Evolutionary conservation across 768 basidiomycete genomes (phyloP), one percentile per base, ranked within the genome.

Genomic region (Psilocybe tampanensis): DNA sequence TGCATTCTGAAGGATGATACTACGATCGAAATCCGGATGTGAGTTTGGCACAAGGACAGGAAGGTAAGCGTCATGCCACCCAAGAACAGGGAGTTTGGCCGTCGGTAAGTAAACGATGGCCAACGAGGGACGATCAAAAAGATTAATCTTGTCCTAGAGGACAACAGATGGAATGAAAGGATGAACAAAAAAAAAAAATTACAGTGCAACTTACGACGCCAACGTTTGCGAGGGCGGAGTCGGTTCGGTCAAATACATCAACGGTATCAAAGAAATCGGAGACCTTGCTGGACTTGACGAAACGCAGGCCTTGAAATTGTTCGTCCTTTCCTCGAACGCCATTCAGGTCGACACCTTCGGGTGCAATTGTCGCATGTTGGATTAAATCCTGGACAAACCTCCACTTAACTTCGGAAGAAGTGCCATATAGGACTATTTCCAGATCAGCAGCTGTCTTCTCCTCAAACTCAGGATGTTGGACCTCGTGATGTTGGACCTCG

Each of bases 61-160:
- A 49, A 92, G 79, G 70, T 86, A 88, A 17, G 73, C 66, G 43
- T 70, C 72, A 61, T 80, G 79, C 52, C 72, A 70, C 11, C 72
- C 65, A 29, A 77, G 62, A 47, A 61, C 53, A n/a, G 69, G 70
- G 44, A 75, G 67, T 55, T 77, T 70, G 19, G 72, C 63, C 57
- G 77, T 77, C 48, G 90, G 90, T 44, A 90, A 70, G 70, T 84
- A 89, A 54, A 90, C 74, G 58, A 92, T 75, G 21, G 86, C 90
- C 60, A 92, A 73, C 29, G 89, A 89, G 53, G 80, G 86, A 64
- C 74, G 71, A 50, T 71, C 72, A 56, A 69, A 64, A 65, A 64
- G 60, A 51, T 67, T 52, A 58, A 56, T n/a, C 23, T 60, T 49
- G 59, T 68, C 66, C 69, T 76, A 75, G 58, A 68, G 65, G 65